Evolutionary conservation across 148 eudicot species (phyloP).

Genomic region (Vaccinium corymbosum): DNA sequence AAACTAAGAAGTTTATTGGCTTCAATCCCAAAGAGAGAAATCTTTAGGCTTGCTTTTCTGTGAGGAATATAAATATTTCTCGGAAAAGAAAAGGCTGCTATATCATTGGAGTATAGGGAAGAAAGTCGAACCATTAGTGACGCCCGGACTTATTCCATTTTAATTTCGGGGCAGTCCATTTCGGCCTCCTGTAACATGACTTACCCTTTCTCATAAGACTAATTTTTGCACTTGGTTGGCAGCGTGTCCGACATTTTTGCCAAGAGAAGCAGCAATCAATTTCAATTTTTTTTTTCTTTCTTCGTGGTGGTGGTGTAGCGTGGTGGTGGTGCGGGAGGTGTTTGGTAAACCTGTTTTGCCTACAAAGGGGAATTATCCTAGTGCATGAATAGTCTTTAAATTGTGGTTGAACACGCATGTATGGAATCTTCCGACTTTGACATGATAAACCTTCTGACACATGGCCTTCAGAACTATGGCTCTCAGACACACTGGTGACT

Average conservation of each 20-base stretch:
- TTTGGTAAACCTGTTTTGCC: too few relatives aligned
- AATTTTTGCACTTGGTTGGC: background rate
- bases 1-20: constrained; percentile 1
- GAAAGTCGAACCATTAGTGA: background rate
- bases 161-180: background rate
- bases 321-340: too few relatives aligned
- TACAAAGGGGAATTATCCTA: too few relatives aligned
- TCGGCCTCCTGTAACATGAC: background rate
- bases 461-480: background rate
- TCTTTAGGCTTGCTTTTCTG: background rate
- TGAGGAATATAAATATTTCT: background rate
- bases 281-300: too few relatives aligned
- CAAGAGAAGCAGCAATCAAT: background rate
- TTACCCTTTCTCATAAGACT: background rate
- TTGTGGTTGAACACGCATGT: background rate
- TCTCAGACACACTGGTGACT: background rate
- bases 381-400: background rate
- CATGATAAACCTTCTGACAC: background rate
- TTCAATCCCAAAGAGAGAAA: background rate
- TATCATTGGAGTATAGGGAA: background rate
- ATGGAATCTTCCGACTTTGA: background rate
- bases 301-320: too few relatives aligned
- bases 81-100: background rate
- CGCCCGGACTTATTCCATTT: background rate
- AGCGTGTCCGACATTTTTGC: background rate